These are phyloP conservation scores for Aspergillus haitiensis DNA, from an alignment of 495 filamentous ascomycete genomes.

Conservation along the genomic window DNA sequence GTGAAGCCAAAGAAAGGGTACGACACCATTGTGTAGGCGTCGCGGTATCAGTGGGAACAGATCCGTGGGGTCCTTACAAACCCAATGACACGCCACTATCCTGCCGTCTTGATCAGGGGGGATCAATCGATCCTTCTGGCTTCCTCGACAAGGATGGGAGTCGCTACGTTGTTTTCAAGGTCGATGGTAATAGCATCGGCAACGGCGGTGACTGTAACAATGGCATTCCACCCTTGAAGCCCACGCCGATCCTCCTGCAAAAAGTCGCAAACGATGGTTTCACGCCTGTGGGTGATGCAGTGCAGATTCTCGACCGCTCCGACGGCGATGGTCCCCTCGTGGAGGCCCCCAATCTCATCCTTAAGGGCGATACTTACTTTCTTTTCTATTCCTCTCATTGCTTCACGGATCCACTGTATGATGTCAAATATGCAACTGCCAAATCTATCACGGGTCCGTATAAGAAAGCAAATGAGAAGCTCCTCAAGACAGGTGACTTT, in stretches of 20 bases:
- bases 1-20: constrained; percentile 35
- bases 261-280: constrained; percentile 52
- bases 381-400: constrained; percentile 64
- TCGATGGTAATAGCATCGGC: constrained; percentile 62
- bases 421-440: constrained; percentile 55
- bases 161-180: constrained; percentile 60
- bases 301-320: constrained; percentile 56
- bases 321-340: constrained; percentile 59
- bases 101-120: constrained; percentile 53
- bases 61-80: constrained; percentile 51
- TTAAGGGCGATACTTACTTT: constrained; percentile 49
- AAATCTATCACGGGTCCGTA: constrained; percentile 50
- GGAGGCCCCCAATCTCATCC: constrained; percentile 59
- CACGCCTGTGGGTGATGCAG: constrained; percentile 50
- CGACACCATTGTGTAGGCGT: constrained; percentile 56
- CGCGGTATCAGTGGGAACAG: constrained; percentile 40
- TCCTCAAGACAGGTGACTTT: constrained; percentile 44
- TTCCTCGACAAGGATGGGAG: constrained; percentile 53
- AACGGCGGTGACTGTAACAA: constrained; percentile 59
- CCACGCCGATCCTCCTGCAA: constrained; percentile 63
- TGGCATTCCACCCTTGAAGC: constrained; percentile 51
- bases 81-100: constrained; percentile 46
- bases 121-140: constrained; percentile 59
- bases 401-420: constrained; percentile 53
- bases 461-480: constrained; percentile 34